Percentiles rank a stretch among this genome's conserved stretches.
phyloP scores from a whole-genome alignment of 176 grass and related monocot species.

The Saccharum spontaneum region DNA sequence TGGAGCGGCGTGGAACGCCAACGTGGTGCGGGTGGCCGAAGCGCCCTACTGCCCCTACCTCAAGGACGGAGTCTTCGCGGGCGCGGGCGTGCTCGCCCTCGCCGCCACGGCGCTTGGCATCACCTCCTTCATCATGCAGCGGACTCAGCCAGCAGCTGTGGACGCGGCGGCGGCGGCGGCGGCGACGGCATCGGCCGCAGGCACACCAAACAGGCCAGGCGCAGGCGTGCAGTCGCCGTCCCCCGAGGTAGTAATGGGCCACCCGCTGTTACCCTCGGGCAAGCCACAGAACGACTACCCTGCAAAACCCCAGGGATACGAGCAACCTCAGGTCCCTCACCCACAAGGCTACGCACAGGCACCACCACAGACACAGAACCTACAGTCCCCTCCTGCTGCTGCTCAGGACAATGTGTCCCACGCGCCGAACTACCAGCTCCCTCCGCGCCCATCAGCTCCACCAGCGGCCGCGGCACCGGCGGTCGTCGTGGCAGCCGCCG shows the following conservation, averaged over 20 bases:
- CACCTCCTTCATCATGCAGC: conserved; percentile 27
- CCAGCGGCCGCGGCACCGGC: too few relatives aligned
- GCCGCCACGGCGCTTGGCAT: conserved; percentile 24
- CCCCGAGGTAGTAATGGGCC: background rate
- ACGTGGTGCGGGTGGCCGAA: background rate
- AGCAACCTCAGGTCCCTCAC: background rate
- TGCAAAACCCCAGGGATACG: background rate
- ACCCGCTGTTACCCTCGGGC: background rate
- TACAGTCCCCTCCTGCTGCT: too few relatives aligned
- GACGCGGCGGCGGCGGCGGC: too few relatives aligned
- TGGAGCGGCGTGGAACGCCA: conserved; percentile 15
- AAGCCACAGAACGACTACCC: background rate
- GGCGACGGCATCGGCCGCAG: background rate
- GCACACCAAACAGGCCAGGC: background rate
- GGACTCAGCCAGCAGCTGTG: background rate
- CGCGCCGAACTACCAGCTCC: background rate
- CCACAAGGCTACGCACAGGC: background rate
- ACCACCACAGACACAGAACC: too few relatives aligned
- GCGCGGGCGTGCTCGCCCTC: conserved; percentile 28
- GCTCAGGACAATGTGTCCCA: background rate
- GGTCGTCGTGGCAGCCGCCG: background rate
- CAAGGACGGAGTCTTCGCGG: conserved; percentile 25
- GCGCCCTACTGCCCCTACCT: background rate
- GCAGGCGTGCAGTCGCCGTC: background rate
- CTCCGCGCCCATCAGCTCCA: too few relatives aligned